Evolutionary conservation across 306 rosid genomes (phyloP), one percentile per base, ranked within the genome.

Genomic region (Citrullus amarus): DNA sequence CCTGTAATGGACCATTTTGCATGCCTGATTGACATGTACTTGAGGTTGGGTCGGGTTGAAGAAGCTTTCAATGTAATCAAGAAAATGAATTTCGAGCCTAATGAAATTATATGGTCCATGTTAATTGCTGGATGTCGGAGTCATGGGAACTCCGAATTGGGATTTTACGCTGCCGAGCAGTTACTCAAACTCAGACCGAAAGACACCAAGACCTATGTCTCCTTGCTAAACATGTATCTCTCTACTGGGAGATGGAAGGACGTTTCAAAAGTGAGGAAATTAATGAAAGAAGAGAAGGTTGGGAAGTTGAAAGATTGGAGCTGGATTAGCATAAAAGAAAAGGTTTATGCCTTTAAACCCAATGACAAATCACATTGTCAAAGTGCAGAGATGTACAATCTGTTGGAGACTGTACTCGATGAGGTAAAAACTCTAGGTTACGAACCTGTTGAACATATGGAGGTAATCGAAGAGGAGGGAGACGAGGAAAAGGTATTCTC

Each of bases 1-100:
- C 98, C 98, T 48, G 92, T 90, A 80, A 89, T 87, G 93, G 97
- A 89, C 83, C 98, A 94, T 82, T 92, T 84, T 78, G 87, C 82
- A 65, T 88, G 95, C 88, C 58, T 94, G 75, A 82, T 91, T 76
- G 97, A 89, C 78, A 90, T 90, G 98, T 88, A 79, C 48, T 86
- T 94, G 81, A 86, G 96, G 72, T 60, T 84, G 74, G 96, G 96
- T 20, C 84, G 74, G 79, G 61, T 92, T 20, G 89, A 90, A 39
- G 90, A 94, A 86, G 97, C 98, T 75, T 87, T 90, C 34, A 60
- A 80, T 85, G 65, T 92, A 38, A 84, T 92, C 17, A 83, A 86
- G 79, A 88, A 86, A 75, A 91, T 89, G 95, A 79, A 83, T 78
- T 82, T 86, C 76, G 95, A 82, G 79, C 90, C 97, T 43, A 89